Evolutionary conservation across 2,329 filamentous ascomycete genomes (phyloP), one percentile per base, ranked within the genome.

Genomic region (Pseudomassariella vexata): DNA sequence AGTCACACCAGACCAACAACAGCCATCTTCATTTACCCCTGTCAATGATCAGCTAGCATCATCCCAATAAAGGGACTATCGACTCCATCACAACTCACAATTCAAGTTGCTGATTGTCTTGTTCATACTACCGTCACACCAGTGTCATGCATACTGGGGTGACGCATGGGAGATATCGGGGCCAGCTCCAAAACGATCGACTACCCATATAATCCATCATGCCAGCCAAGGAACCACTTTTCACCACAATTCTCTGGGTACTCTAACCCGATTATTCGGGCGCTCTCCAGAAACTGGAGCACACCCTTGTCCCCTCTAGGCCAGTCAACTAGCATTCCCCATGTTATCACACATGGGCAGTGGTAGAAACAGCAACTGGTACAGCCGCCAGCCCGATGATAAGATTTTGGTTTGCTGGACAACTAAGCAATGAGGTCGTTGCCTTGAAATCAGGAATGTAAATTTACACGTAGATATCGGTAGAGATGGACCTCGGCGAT

Each of bases 1-100:
- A 36, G 71, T 74, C 11, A 56, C 67, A 2, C 70, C 71, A 1
- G 64, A 65, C 71, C 70, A 76, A 49, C 70, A 76, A 70, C 71
- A 76, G 38, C 71, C 66, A 9, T 67, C 64, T 15, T 58, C 52
- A 35, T 67, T 59, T 3, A 58, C 42, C 61, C 62, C 66, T 69
- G 17, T n/a, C n/a, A n/a, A n/a, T n/a, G n/a, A n/a, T n/a, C n/a
- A n/a, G n/a, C n/a, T n/a, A n/a, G n/a, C n/a, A n/a, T n/a, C n/a
- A n/a, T n/a, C 5, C 11, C 10, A 14, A 17, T 10, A 16, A n/a
- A 20, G n/a, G 10, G 23, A 16, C 19, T 14, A 18, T 19, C 11
- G 25, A 10, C 21, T 5, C 19, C 12, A 15, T 10, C 24, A 11
- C 7, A 23, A 63, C 68, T 61, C 48, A 70, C 70, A 74, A 32